A percentile compares a stretch with the other conserved stretches of the same genome.
These are phyloP conservation scores for Penicillium fuscoglaucum DNA, from an alignment of 2,329 filamentous ascomycete species.

Conservation along the genomic window DNA sequence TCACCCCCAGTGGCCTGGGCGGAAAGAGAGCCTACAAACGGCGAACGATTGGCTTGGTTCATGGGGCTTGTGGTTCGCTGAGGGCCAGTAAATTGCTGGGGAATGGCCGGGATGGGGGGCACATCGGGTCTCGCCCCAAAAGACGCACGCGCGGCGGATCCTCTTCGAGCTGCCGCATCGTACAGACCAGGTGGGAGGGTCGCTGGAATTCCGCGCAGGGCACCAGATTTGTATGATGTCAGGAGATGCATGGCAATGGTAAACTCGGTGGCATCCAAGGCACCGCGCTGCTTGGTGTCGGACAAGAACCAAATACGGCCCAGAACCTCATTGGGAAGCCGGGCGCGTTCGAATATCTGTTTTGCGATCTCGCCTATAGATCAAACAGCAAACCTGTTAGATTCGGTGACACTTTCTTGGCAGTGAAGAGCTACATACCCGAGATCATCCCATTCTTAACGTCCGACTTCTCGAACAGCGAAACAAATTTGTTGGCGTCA, in stretches of 20 bases:
- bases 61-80: slow-evolving; percentile 63
- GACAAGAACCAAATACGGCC: slow-evolving; percentile 96
- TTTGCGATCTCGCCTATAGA: slow-evolving; percentile 75
- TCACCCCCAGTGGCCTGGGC: slow-evolving; percentile 62
- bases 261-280: slow-evolving; percentile 85
- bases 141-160: slow-evolving; percentile 51
- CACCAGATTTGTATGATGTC: slow-evolving; percentile 83
- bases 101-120: slow-evolving; percentile 66
- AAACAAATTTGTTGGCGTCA: slow-evolving; percentile 84
- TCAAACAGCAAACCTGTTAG: background rate
- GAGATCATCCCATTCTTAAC: slow-evolving; percentile 75
- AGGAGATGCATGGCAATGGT: slow-evolving; percentile 98
- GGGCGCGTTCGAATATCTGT: slow-evolving; percentile 91
- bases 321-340: slow-evolving; percentile 82
- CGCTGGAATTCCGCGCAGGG: slow-evolving; percentile 74
- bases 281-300: slow-evolving; percentile 88
- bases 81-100: slow-evolving; percentile 71
- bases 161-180: slow-evolving; percentile 79
- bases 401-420: background rate
- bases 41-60: slow-evolving; percentile 41
- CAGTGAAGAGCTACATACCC: slow-evolving; percentile 41
- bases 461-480: slow-evolving; percentile 87
- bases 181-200: slow-evolving; percentile 82
- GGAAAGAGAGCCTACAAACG: slow-evolving; percentile 53
- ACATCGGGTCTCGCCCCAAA: slow-evolving; percentile 55